These are phyloP conservation scores for Naegleria fowleri DNA, from an alignment of 208 protist genomes.

Conservation along the genomic window DNA sequence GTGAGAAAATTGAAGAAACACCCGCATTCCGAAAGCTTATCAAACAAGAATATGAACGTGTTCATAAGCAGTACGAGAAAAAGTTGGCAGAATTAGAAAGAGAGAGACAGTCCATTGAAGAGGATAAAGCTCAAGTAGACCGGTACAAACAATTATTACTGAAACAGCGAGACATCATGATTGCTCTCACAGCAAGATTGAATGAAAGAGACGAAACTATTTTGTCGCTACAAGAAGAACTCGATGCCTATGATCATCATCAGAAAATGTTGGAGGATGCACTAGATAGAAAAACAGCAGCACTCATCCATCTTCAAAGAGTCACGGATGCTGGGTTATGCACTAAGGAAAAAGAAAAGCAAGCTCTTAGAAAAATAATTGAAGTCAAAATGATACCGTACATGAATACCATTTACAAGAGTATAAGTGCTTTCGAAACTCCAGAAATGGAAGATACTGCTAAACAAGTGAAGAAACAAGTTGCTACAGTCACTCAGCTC, in stretches of 20 bases:
- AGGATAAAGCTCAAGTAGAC: conserved; percentile 81
- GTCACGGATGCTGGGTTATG: conserved; percentile 9
- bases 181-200: conserved; percentile 76
- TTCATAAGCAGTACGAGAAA: conserved; percentile 52
- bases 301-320: neutral
- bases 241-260: conserved; percentile 71
- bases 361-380: conserved; percentile 72
- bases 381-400: conserved; percentile 68
- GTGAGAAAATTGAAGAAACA: conserved; percentile 34
- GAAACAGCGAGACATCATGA: conserved; percentile 92
- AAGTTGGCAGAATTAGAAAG: conserved; percentile 69
- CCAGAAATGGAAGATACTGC: neutral
- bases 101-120: conserved; percentile 65
- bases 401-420: conserved; percentile 61
- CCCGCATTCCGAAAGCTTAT: conserved; percentile 52
- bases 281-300: conserved; percentile 46
- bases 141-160: conserved; percentile 89
- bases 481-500: neutral
- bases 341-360: conserved; percentile 63
- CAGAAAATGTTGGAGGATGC: conserved; percentile 62
- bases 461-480: neutral
- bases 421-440: neutral
- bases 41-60: conserved; percentile 40
- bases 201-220: conserved; percentile 85
- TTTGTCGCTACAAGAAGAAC: conserved; percentile 68